Evolutionary conservation across 2,329 filamentous ascomycete species (phyloP).

Genomic region (Colletotrichum sp.): DNA sequence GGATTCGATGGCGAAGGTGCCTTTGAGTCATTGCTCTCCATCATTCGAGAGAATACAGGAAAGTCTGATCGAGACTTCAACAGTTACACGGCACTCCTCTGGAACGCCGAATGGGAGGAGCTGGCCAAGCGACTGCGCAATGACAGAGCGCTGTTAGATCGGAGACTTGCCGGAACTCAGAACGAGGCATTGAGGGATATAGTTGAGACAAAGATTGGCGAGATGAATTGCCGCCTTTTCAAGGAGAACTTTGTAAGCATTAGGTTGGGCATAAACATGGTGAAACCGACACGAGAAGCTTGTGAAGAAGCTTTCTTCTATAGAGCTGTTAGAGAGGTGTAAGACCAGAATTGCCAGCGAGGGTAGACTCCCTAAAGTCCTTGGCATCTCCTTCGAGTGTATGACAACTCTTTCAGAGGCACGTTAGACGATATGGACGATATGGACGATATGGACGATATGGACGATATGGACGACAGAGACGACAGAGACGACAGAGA

Average conservation of each 20-base stretch:
- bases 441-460: not conserved
- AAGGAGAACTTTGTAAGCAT: not conserved
- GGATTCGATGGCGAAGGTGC: not conserved
- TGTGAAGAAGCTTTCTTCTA: not conserved
- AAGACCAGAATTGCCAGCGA: not conserved
- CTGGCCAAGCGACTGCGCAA: not conserved
- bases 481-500: too few relatives aligned
- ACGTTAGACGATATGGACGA: not conserved
- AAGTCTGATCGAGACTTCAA: not conserved
- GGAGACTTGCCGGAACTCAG: not conserved
- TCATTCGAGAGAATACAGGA: not conserved
- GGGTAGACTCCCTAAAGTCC: not conserved
- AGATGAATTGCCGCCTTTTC: not conserved
- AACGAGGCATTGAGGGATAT: not conserved
- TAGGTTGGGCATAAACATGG: not conserved
- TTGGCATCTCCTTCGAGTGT: not conserved
- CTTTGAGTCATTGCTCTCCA: not conserved
- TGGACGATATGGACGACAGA: not conserved
- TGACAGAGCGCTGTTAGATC: not conserved
- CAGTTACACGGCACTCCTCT: not conserved
- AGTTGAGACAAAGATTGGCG: not conserved
- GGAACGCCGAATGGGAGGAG: not conserved
- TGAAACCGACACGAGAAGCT: not conserved
- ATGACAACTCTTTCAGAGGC: too few relatives aligned
- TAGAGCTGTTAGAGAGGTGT: not conserved